Conservation (phyloP, 768 basidiomycete genomes). For the Phlebiopsis gigantea region DNA sequence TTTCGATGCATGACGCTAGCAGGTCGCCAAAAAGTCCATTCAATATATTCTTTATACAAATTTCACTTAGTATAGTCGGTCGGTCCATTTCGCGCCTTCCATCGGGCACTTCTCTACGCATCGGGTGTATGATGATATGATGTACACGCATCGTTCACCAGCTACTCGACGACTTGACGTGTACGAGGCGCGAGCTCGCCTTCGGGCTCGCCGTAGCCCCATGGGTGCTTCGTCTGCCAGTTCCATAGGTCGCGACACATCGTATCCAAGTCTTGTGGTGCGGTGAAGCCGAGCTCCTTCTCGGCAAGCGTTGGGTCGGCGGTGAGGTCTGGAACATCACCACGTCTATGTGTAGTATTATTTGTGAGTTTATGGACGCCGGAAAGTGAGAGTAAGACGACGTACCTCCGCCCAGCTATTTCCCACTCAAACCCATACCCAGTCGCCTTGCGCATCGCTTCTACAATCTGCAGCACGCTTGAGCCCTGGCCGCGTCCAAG, state of each 20-base stretch:
- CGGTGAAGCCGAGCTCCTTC: constrained; percentile 90
- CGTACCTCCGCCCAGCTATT: constrained; percentile 85
- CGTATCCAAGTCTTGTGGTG: constrained; percentile 70
- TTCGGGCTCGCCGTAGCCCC: constrained; percentile 49
- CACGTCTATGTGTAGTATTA: constrained; percentile 48
- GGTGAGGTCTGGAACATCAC: constrained; percentile 95
- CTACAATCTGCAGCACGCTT: constrained; percentile 90
- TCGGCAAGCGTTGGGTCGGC: constrained; percentile 90
- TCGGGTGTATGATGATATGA: too few relatives aligned
- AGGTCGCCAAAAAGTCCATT: not conserved
- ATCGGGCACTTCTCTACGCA: not conserved
- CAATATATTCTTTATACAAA: not conserved
- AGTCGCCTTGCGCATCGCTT: constrained; percentile 90
- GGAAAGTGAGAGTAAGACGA: constrained; percentile 13
- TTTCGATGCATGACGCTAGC: too few relatives aligned
- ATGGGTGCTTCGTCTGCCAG: constrained; percentile 92
- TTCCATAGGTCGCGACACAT: constrained; percentile 99
- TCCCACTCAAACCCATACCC: constrained; percentile 86
- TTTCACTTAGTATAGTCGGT: not conserved
- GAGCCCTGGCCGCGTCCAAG: constrained; percentile 90
- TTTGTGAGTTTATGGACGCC: too few relatives aligned
- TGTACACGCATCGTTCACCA: not conserved
- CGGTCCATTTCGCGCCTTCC: not conserved
- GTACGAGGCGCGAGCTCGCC: constrained; percentile 6
- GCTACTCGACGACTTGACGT: not conserved